These are phyloP conservation scores for Naganishia kalamii DNA, from an alignment of 768 basidiomycete genomes.

Conservation along the genomic window DNA sequence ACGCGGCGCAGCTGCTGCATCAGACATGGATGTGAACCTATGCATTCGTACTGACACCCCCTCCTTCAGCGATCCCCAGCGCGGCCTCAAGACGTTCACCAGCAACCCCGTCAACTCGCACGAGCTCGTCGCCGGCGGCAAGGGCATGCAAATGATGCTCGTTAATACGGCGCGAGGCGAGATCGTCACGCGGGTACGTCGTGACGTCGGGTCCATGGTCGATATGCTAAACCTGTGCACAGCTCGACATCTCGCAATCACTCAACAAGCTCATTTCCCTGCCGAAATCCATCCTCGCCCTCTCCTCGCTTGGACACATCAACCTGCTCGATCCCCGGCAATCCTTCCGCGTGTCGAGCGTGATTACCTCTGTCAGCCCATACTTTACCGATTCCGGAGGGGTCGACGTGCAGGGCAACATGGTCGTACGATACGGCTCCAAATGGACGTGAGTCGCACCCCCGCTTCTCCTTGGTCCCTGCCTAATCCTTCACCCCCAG, in stretches of 20 bases:
- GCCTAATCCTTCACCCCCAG: slow-evolving; percentile 48
- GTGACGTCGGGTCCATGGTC: not conserved
- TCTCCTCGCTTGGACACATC: slow-evolving; percentile 33
- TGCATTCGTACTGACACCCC: not conserved
- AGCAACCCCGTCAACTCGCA: slow-evolving; percentile 44
- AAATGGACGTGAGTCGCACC: slow-evolving; percentile 62
- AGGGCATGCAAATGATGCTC: slow-evolving; percentile 50
- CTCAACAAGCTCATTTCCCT: slow-evolving; percentile 20
- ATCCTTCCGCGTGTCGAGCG: slow-evolving; percentile 29
- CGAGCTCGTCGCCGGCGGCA: slow-evolving; percentile 44
- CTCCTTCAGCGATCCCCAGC: slow-evolving; percentile 28
- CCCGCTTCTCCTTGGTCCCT: not conserved
- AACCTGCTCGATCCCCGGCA: slow-evolving; percentile 37
- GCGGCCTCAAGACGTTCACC: slow-evolving; percentile 33
- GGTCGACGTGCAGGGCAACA: slow-evolving; percentile 69
- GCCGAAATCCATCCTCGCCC: slow-evolving; percentile 12
- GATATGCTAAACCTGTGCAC: not conserved
- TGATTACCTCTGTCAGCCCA: slow-evolving; percentile 55
- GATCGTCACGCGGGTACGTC: slow-evolving; percentile 32
- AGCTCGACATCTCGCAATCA: not conserved
- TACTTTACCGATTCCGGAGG: slow-evolving; percentile 78
- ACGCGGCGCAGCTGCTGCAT: too few species aligned
- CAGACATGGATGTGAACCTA: too few species aligned
- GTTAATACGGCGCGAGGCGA: slow-evolving; percentile 41
- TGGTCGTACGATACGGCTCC: slow-evolving; percentile 79